Evolutionary conservation across 176 grass and related monocot genomes (phyloP).

Genomic region (Olyra latifolia): DNA sequence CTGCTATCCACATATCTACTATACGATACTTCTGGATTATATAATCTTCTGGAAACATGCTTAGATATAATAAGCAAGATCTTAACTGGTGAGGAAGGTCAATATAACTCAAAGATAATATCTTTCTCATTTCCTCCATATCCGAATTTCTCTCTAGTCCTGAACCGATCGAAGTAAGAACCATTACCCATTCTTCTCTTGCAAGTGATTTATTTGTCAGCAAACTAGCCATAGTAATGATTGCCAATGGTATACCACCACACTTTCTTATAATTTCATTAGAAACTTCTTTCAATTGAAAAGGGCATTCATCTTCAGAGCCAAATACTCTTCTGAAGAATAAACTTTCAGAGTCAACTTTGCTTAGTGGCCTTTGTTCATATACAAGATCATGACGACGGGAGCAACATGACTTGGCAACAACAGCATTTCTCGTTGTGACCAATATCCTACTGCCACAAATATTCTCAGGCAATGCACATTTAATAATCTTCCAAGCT

Average conservation of each 20-base stretch:
- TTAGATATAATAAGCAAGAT: slow-evolving; percentile 21
- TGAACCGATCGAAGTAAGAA: slow-evolving; percentile 21
- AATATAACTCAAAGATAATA: slow-evolving; percentile 29
- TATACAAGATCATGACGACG: slow-evolving; percentile 7
- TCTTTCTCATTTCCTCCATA: too few species aligned
- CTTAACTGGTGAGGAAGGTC: slow-evolving; percentile 25
- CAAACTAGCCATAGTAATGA: slow-evolving; percentile 26
- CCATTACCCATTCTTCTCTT: not conserved
- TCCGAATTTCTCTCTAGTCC: slow-evolving; percentile 28
- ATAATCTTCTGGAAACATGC: slow-evolving; percentile 30
- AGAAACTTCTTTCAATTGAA: not conserved
- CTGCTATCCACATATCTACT: slow-evolving; percentile 34
- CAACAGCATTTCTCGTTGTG: slow-evolving; percentile 2
- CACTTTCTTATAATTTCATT: slow-evolving; percentile 24
- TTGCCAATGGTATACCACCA: slow-evolving; percentile 33
- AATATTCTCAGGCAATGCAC: not conserved
- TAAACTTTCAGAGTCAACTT: not conserved
- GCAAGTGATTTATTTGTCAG: slow-evolving; percentile 1
- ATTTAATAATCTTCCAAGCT: slow-evolving; percentile 16
- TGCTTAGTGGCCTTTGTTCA: slow-evolving; percentile 10
- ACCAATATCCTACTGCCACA: slow-evolving; percentile 32
- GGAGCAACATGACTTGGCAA: slow-evolving; percentile 29
- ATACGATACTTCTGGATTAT: not conserved
- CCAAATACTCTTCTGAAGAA: slow-evolving; percentile 17
- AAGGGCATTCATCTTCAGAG: not conserved